Evolutionary conservation across 2,329 filamentous ascomycete species (phyloP).

Genomic region (Phoma herbarum): DNA sequence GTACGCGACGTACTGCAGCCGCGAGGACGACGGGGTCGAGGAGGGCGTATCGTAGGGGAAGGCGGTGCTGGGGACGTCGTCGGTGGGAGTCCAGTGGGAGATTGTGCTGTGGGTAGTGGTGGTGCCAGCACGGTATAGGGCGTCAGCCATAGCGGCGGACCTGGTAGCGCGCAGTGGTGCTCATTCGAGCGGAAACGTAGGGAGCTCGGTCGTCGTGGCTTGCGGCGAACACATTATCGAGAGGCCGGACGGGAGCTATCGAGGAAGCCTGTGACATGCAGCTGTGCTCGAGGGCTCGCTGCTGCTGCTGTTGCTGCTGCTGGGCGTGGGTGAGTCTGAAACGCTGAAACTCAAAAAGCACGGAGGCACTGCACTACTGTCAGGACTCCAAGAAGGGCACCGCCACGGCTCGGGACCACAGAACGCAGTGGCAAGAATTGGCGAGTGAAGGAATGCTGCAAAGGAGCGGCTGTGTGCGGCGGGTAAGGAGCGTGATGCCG

Average conservation of each 20-base stretch:
- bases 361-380: conserved; percentile 7
- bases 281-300: background rate
- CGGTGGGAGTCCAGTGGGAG: conserved; percentile 20
- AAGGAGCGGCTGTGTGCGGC: background rate
- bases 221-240: conserved; percentile 37
- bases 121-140: conserved; percentile 31
- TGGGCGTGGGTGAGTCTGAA: conserved; percentile 16
- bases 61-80: conserved; percentile 10
- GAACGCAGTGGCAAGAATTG: background rate
- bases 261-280: background rate
- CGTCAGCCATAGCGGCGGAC: conserved; percentile 42
- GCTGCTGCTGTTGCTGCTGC: conserved; percentile 2
- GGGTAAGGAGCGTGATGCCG: conserved; percentile 10
- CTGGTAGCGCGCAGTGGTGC: conserved; percentile 22
- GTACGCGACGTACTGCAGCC: conserved; percentile 37
- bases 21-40: conserved; percentile 13
- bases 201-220: conserved; percentile 28
- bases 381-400: conserved; percentile 2
- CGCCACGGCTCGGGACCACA: conserved; percentile 7
- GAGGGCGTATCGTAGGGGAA: conserved; percentile 18
- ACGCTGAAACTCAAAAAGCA: conserved; percentile 21
- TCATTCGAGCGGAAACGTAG: conserved; percentile 43
- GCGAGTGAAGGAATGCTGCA: conserved; percentile 11
- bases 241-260: background rate
- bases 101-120: conserved; percentile 12